Conservation (phyloP, 1,284 basidiomycete species). For the Paramarasmius palmivorus region DNA sequence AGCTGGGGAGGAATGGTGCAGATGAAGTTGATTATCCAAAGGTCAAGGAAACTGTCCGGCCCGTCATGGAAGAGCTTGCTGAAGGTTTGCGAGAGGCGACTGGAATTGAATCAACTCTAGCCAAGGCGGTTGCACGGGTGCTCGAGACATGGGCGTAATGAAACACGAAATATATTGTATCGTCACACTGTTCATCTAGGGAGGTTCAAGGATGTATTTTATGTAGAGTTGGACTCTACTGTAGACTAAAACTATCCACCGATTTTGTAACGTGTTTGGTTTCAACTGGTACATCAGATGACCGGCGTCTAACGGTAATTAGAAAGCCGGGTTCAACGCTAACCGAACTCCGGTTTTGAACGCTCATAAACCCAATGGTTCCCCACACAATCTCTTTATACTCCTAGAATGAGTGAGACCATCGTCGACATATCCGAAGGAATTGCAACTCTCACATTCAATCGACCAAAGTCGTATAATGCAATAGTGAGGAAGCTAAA, state of each 20-base stretch:
- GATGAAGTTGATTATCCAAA: slow-evolving; percentile 42
- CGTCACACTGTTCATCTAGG: too few relatives aligned
- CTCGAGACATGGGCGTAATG: slow-evolving; percentile 42
- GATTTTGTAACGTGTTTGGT: too few relatives aligned
- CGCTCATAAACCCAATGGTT: background rate
- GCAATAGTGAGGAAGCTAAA: slow-evolving; percentile 67
- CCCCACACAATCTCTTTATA: background rate
- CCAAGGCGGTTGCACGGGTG: slow-evolving; percentile 41
- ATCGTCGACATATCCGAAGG: slow-evolving; percentile 50
- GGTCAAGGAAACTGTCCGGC: slow-evolving; percentile 50
- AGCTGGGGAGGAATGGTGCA: slow-evolving; percentile 54
- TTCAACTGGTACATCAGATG: too few relatives aligned
- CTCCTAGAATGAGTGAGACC: slow-evolving; percentile 38
- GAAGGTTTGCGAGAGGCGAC: slow-evolving; percentile 31
- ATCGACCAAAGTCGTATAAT: slow-evolving; percentile 59
- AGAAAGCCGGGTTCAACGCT: background rate
- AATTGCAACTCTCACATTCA: slow-evolving; percentile 71
- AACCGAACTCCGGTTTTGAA: background rate
- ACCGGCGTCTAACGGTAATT: too few relatives aligned
- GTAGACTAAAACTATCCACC: too few relatives aligned
- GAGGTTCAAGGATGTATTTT: too few relatives aligned
- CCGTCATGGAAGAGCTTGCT: slow-evolving; percentile 53
- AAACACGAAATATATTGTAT: too few relatives aligned
- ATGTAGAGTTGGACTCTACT: too few relatives aligned
- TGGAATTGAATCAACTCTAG: slow-evolving; percentile 47